Conservation (phyloP, 1,284 basidiomycete genomes). For the Pyrrhoderma noxium region DNA sequence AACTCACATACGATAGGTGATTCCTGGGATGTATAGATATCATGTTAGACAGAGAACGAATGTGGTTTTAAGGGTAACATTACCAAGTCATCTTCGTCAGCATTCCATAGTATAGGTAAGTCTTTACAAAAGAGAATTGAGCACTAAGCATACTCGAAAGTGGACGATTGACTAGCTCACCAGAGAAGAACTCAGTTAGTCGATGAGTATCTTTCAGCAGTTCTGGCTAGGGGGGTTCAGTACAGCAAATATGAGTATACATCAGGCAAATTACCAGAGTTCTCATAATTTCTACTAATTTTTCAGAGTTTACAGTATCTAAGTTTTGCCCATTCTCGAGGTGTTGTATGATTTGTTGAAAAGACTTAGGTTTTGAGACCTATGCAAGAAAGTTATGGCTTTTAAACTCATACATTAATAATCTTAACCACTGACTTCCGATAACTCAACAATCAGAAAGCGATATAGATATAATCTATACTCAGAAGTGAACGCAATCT, state of each 20-base stretch:
- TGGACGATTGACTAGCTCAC: constrained; percentile 29
- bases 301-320: constrained; percentile 22
- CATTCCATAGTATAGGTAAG: constrained; percentile 10
- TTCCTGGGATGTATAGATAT: background rate
- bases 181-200: constrained; percentile 27
- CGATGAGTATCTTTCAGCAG: constrained; percentile 1
- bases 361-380: constrained; percentile 36
- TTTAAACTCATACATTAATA: background rate
- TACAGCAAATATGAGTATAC: background rate
- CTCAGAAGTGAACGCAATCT: constrained; percentile 41
- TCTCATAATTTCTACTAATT: constrained; percentile 32
- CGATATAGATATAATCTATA: constrained; percentile 60
- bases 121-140: constrained; percentile 4
- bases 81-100: constrained; percentile 14
- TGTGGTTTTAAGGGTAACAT: background rate
- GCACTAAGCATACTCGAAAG: background rate
- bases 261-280: constrained; percentile 33
- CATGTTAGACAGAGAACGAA: too few relatives aligned
- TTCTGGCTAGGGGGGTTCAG: background rate
- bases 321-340: constrained; percentile 26
- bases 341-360: constrained; percentile 29
- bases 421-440: constrained; percentile 37
- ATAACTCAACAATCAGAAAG: constrained; percentile 53
- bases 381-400: constrained; percentile 19
- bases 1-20: constrained; percentile 8